Conservation (phyloP, 1,284 basidiomycete genomes). For the Malassezia psittaci region DNA sequence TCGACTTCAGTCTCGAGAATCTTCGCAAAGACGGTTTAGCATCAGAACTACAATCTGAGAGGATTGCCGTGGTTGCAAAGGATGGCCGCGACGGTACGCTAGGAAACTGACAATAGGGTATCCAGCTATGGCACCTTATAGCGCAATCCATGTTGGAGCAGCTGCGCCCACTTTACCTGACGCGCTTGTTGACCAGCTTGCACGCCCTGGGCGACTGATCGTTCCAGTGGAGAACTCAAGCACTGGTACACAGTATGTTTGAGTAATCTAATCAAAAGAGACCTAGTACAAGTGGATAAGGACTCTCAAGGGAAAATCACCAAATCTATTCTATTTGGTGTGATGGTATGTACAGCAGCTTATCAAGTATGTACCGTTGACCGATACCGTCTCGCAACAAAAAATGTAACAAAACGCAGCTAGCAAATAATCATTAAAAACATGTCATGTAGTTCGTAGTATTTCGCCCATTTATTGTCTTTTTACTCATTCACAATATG, state of each 20-base stretch:
- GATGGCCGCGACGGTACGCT: slow-evolving; percentile 66
- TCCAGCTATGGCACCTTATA: slow-evolving; percentile 58
- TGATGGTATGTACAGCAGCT: slow-evolving; percentile 48
- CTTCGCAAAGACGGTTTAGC: slow-evolving; percentile 61
- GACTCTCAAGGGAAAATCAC: slow-evolving; percentile 62
- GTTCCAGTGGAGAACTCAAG: slow-evolving; percentile 66
- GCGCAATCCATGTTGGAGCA: slow-evolving; percentile 89
- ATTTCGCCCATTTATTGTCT: too few relatives aligned
- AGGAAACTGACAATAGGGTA: slow-evolving; percentile 19
- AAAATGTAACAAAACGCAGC: too few relatives aligned
- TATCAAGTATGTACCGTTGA: slow-evolving; percentile 34
- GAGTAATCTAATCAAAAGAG: slow-evolving; percentile 1
- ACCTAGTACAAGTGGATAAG: slow-evolving; percentile 50
- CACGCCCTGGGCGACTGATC: slow-evolving; percentile 77
- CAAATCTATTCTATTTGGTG: slow-evolving; percentile 64
- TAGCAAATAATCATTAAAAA: too few relatives aligned
- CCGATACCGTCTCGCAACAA: slow-evolving; percentile 28
- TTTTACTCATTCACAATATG: too few relatives aligned
- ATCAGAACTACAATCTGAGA: slow-evolving; percentile 52
- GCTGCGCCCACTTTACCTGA: slow-evolving; percentile 58
- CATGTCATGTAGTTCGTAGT: too few relatives aligned
- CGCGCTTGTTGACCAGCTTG: slow-evolving; percentile 63
- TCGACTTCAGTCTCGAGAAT: slow-evolving; percentile 61
- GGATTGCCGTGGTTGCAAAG: slow-evolving; percentile 60
- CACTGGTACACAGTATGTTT: not conserved